phyloP scores from a whole-genome alignment of 139 green algal species.

The Chlamydomonas applanata region DNA sequence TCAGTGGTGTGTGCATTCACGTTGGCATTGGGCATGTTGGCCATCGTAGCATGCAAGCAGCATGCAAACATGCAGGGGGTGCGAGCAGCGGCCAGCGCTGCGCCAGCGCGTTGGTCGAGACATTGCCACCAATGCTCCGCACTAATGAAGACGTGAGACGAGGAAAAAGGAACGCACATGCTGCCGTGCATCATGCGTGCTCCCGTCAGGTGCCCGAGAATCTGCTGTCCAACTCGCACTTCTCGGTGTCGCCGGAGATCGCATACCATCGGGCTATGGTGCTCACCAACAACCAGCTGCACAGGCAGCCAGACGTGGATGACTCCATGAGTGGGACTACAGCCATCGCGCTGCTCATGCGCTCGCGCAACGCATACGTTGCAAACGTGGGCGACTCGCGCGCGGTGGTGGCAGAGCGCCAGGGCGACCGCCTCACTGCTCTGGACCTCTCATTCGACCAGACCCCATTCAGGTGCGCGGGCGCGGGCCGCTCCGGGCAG shows the following conservation, averaged over 20 bases:
- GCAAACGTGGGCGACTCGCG: slow-evolving; percentile 94
- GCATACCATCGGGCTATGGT: slow-evolving; percentile 66
- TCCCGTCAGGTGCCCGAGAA: slow-evolving; percentile 52
- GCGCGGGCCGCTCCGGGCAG: neutral
- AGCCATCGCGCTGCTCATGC: slow-evolving; percentile 72
- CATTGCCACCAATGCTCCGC: too few relatives aligned
- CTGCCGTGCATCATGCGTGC: too few relatives aligned
- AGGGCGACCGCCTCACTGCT: slow-evolving; percentile 42
- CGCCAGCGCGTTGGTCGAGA: too few relatives aligned
- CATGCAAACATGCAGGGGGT: neutral
- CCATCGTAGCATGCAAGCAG: neutral
- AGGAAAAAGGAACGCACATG: too few relatives aligned
- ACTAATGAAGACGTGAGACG: too few relatives aligned
- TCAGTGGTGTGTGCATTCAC: too few relatives aligned
- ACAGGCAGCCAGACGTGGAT: slow-evolving; percentile 53
- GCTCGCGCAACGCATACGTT: slow-evolving; percentile 64
- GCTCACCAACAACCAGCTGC: slow-evolving; percentile 77
- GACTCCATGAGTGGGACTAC: slow-evolving; percentile 81
- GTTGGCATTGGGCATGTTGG: neutral
- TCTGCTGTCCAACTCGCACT: slow-evolving; percentile 51
- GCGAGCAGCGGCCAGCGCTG: too few relatives aligned
- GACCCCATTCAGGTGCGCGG: slow-evolving; percentile 73
- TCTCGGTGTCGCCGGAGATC: slow-evolving; percentile 38
- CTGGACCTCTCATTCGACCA: slow-evolving; percentile 79
- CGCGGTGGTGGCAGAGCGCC: slow-evolving; percentile 74